Evolutionary conservation across 2,329 filamentous ascomycete species (phyloP).

Genomic region (Juglanconis juglandina): DNA sequence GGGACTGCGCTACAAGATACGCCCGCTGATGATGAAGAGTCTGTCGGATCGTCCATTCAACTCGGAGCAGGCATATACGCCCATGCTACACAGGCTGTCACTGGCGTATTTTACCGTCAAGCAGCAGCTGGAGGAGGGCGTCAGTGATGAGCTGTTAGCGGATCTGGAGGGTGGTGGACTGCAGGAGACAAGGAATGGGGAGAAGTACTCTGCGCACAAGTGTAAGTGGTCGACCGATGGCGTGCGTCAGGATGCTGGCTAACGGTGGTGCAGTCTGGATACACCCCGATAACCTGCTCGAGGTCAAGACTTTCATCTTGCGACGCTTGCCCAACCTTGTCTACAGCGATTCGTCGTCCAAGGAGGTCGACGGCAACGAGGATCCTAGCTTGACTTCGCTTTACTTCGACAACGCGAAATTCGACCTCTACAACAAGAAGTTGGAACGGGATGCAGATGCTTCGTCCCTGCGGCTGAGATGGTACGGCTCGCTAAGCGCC

Average conservation of each 20-base stretch:
- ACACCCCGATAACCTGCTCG: conserved; percentile 88
- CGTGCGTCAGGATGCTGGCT: conserved; percentile 21
- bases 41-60: conserved; percentile 90
- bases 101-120: conserved; percentile 94
- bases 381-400: conserved; percentile 93
- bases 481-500: conserved; percentile 81
- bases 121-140: conserved; percentile 68
- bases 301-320: conserved; percentile 94
- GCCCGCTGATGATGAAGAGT: conserved; percentile 86
- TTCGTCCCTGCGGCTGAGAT: conserved; percentile 79
- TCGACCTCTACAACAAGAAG: conserved; percentile 83
- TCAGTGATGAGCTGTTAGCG: conserved; percentile 17
- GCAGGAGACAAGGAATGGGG: conserved; percentile 56
- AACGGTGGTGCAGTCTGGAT: conserved; percentile 70
- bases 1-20: conserved; percentile 79
- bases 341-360: conserved; percentile 84
- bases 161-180: conserved; percentile 14
- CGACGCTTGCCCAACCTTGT: conserved; percentile 86
- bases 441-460: conserved; percentile 72
- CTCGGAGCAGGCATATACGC: conserved; percentile 83
- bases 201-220: conserved; percentile 81
- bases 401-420: conserved; percentile 88
- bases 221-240: conserved; percentile 51
- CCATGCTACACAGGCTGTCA: conserved; percentile 84
- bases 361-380: conserved; percentile 73